Evolutionary conservation across 2,329 filamentous ascomycete genomes (phyloP).

Genomic region (Basipetospora chlamydospora): DNA sequence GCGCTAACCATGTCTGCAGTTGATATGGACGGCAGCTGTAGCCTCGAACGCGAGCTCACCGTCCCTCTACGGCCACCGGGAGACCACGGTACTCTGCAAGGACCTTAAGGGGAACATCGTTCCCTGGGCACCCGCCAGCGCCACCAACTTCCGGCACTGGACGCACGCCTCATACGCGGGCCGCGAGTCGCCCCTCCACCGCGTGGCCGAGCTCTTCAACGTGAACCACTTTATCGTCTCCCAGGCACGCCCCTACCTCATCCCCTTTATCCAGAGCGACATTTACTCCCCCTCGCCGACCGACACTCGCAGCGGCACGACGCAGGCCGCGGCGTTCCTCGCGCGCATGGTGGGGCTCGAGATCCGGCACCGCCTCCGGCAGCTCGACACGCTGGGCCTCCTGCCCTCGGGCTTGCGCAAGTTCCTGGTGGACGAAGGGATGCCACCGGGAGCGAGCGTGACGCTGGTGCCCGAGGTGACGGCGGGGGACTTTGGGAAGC

Average conservation of each 20-base stretch:
- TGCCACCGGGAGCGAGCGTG: constrained; percentile 64
- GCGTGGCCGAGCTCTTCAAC: constrained; percentile 74
- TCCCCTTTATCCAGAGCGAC: constrained; percentile 71
- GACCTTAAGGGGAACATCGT: constrained; percentile 57
- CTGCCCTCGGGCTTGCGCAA: constrained; percentile 56
- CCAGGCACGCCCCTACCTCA: constrained; percentile 78
- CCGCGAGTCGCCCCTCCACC: constrained; percentile 48
- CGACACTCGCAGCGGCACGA: constrained; percentile 42
- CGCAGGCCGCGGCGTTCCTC: constrained; percentile 41
- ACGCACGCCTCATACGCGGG: constrained; percentile 50
- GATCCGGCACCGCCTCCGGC: constrained; percentile 63
- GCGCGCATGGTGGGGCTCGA: constrained; percentile 61
- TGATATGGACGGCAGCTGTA: constrained; percentile 68
- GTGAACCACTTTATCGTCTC: constrained; percentile 93
- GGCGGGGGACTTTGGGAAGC: constrained; percentile 54
- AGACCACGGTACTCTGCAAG: constrained; percentile 59
- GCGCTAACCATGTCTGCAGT: constrained; percentile 22
- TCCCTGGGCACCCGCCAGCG: constrained; percentile 51
- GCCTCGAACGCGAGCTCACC: constrained; percentile 57
- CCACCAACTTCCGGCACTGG: constrained; percentile 52
- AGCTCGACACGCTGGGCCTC: constrained; percentile 63
- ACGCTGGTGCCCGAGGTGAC: constrained; percentile 72
- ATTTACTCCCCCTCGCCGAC: constrained; percentile 59
- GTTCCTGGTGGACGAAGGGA: constrained; percentile 68
- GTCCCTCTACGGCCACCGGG: constrained; percentile 49